Evolutionary conservation across 2,329 filamentous ascomycete genomes (phyloP), one percentile per base, ranked within the genome.

Genomic region (Pezicula carpinea): DNA sequence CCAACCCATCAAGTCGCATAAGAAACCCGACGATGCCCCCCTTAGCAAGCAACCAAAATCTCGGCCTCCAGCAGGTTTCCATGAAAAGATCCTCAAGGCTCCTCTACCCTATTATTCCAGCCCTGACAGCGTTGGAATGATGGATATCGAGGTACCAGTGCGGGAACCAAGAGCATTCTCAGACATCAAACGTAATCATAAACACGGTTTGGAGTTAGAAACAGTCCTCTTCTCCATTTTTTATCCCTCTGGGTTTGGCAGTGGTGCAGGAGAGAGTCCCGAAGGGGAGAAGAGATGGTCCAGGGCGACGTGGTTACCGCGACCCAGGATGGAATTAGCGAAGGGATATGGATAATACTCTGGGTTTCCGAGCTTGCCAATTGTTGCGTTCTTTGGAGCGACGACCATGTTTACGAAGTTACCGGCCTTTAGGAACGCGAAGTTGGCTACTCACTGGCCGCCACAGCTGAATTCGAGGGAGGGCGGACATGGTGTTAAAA

Each of bases 201-300:
- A 65, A 45, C 70, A 74, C 51, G 51, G 77, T 6, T 61, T 81
- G 13, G 66, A 76, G 44, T 63, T 79, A 13, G 71, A 80, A 43
- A 85, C 82, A 0, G 77, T 85, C 7, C 69, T 85, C 4, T 77
- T 85, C 64, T 77, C 76, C 0, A 63, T 85, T n/a, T 86, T 80
- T 62, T 86, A 86, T 59, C 82, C 82, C 2, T 74, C 77, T 38
- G 72, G 74, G 15, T 58, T 75, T 46, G 69, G 67, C 6, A 64
- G 61, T 14, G 64, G 67, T 5, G 54, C 60, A 15, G 66, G 69
- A 1, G 15, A 64, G 18, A 62, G 65, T 13, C 66, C 68, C 8
- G 66, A 66, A 19, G 66, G 71, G 1, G 57, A 63, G 23, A 68
- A 67, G 47, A 67, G 69, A 33, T 74, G 72, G 54, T 75, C 71